phyloP scores from a whole-genome alignment of 306 rosid species.

The Sindora glabra region DNA sequence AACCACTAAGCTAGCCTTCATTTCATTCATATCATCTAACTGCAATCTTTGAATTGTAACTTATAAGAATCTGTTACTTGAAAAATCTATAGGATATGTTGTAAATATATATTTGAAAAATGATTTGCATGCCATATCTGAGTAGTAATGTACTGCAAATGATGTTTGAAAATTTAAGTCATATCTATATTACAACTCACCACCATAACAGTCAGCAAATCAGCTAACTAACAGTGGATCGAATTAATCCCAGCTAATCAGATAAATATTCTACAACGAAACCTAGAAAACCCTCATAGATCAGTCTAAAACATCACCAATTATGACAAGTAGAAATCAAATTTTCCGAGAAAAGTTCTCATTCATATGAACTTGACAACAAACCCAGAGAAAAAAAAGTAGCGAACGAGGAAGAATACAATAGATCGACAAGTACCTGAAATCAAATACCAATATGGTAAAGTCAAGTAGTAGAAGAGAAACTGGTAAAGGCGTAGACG shows the following conservation, averaged over 20 bases:
- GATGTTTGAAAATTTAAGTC: conserved; percentile 10
- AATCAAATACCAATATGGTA: background rate
- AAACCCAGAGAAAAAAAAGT: background rate
- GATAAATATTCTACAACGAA: conserved; percentile 3
- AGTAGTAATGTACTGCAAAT: background rate
- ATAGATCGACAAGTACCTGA: conserved; percentile 32
- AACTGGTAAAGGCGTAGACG: background rate
- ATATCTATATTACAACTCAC: background rate
- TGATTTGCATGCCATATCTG: background rate
- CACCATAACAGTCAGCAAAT: background rate
- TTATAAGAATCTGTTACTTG: background rate
- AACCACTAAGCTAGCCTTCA: conserved; percentile 6
- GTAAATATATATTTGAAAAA: background rate
- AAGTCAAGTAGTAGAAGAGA: background rate
- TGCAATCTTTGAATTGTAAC: background rate
- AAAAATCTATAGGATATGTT: background rate
- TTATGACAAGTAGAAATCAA: background rate
- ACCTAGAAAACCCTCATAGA: conserved; percentile 14
- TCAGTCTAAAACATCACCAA: conserved; percentile 17
- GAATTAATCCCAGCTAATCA: conserved; percentile 10
- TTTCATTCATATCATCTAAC: conserved; percentile 3
- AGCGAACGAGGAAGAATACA: background rate
- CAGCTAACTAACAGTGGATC: conserved; percentile 22
- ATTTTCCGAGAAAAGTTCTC: background rate
- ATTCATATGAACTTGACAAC: background rate